Conservation (phyloP, 1,284 basidiomycete species). For the Trametes hirsuta region DNA sequence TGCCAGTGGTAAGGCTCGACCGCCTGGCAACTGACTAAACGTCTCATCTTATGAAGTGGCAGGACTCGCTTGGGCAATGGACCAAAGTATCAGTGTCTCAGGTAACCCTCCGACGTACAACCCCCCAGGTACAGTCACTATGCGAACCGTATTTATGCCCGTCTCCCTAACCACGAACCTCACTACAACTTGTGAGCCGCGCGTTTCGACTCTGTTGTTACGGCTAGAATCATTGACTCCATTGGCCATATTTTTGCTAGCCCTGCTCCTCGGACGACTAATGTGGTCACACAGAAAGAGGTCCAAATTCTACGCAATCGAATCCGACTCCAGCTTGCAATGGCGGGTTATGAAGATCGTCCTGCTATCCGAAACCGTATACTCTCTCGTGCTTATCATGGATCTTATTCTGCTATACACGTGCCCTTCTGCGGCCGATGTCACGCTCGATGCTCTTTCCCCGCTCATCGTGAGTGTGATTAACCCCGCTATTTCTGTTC, state of each 20-base stretch:
- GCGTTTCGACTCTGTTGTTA: neutral
- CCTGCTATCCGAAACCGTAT: slow-evolving; percentile 3
- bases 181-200: neutral
- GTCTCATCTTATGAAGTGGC: too few relatives aligned
- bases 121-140: neutral
- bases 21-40: too few relatives aligned
- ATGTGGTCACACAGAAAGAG: neutral
- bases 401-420: neutral
- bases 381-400: neutral
- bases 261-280: slow-evolving; percentile 1
- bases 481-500: neutral
- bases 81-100: neutral
- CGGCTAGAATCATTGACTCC: neutral
- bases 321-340: neutral
- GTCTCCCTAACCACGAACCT: slow-evolving; percentile 5
- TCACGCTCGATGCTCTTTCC: neutral
- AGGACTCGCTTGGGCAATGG: too few relatives aligned
- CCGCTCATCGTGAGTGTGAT: neutral
- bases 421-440: neutral
- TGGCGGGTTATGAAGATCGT: slow-evolving; percentile 6
- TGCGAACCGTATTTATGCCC: neutral
- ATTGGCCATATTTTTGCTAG: neutral
- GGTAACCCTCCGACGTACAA: neutral
- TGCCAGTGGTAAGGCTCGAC: too few relatives aligned
- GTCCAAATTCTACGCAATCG: neutral